phyloP scores from a whole-genome alignment of 2,329 filamentous ascomycete species.

The Lomentospora prolificans region DNA sequence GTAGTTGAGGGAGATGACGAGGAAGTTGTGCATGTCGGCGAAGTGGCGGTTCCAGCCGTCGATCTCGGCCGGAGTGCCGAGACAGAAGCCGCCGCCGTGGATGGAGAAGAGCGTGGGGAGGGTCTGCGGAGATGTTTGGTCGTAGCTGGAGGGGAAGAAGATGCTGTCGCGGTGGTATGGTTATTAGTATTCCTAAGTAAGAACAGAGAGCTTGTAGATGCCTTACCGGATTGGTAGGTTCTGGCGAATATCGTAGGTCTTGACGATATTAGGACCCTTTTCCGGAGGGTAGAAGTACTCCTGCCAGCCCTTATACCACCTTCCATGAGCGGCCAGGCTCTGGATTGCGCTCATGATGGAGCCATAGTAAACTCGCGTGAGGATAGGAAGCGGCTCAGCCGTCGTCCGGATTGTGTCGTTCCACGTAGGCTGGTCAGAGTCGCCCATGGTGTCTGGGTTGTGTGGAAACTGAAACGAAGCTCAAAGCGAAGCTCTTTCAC shows the following conservation, averaged over 20 bases:
- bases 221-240: constrained; percentile 10
- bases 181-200: neutral
- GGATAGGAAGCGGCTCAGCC: neutral
- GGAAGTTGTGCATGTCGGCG: constrained; percentile 25
- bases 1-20: constrained; percentile 40
- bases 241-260: constrained; percentile 10
- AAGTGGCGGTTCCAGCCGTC: constrained; percentile 36
- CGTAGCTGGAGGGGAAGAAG: constrained; percentile 28
- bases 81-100: constrained; percentile 40
- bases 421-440: neutral
- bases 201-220: neutral
- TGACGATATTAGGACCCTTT: constrained; percentile 7
- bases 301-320: constrained; percentile 6
- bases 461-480: neutral
- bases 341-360: constrained; percentile 12
- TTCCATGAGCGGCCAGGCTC: neutral
- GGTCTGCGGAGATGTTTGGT: constrained; percentile 17
- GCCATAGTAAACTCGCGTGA: constrained; percentile 8
- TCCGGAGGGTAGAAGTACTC: constrained; percentile 1
- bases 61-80: constrained; percentile 32
- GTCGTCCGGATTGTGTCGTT: neutral
- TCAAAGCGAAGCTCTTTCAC: neutral
- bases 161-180: constrained; percentile 15
- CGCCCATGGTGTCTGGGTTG: neutral
- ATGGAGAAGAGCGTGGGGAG: constrained; percentile 37